Percentiles rank a stretch among this genome's conserved stretches.
Evolutionary conservation across 345 rosid species (phyloP).

Genomic region (Heritiera littoralis): DNA sequence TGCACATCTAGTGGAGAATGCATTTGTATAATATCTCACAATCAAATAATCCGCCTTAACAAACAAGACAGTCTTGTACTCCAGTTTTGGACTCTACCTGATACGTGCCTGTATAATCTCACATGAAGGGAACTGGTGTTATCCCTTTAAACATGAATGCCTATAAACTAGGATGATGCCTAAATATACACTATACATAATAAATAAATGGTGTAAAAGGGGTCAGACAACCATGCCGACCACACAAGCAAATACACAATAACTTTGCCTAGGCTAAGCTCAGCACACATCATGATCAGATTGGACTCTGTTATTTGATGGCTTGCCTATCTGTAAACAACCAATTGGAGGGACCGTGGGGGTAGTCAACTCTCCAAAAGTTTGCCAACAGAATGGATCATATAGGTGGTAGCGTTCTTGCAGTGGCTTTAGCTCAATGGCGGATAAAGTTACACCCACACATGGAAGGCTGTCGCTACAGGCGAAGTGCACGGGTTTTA

Average conservation of each 20-base stretch:
- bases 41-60: slow-evolving; percentile 15
- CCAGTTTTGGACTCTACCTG: neutral
- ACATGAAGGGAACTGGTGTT: neutral
- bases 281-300: slow-evolving; percentile 63
- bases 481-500: slow-evolving; percentile 86
- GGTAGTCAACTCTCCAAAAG: slow-evolving; percentile 74
- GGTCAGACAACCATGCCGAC: slow-evolving; percentile 55
- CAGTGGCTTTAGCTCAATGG: slow-evolving; percentile 68
- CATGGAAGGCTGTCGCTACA: slow-evolving; percentile 92
- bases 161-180: slow-evolving; percentile 11
- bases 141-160: neutral
- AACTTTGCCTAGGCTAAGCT: slow-evolving; percentile 28
- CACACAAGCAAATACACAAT: slow-evolving; percentile 51
- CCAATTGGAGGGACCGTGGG: slow-evolving; percentile 83
- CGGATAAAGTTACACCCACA: slow-evolving; percentile 62
- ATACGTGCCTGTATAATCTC: slow-evolving; percentile 8
- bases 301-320: slow-evolving; percentile 65
- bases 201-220: slow-evolving; percentile 47
- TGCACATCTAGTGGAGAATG: neutral
- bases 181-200: slow-evolving; percentile 34
- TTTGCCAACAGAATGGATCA: slow-evolving; percentile 93
- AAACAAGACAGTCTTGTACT: slow-evolving; percentile 5
- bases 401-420: slow-evolving; percentile 73
- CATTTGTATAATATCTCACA: slow-evolving; percentile 13
- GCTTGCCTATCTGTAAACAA: slow-evolving; percentile 87